Percentiles rank a stretch among this genome's conserved stretches.
phyloP scores from a whole-genome alignment of 192 early-diverging fungal genomes.

The Backusella circina region DNA sequence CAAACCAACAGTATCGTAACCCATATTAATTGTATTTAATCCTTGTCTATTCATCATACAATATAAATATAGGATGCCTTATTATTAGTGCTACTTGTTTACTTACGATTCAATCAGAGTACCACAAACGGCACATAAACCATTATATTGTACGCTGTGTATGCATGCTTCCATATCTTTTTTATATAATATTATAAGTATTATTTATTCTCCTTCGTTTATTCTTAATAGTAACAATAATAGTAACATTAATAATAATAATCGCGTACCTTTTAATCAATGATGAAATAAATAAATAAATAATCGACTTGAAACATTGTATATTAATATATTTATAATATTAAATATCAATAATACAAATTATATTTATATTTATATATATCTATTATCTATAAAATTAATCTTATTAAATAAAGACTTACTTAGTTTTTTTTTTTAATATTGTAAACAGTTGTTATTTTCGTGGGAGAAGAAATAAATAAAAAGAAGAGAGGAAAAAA shows the following conservation, averaged over 20 bases:
- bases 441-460: background rate
- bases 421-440: background rate
- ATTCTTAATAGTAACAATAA: too few relatives aligned
- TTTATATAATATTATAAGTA: background rate
- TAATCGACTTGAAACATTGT: background rate
- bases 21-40: conserved; percentile 57
- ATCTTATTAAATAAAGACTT: background rate
- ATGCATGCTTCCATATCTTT: conserved; percentile 53
- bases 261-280: background rate
- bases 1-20: conserved; percentile 68
- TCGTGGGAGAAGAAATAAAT: background rate
- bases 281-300: background rate
- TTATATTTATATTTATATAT: too few relatives aligned
- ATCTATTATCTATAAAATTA: too few relatives aligned
- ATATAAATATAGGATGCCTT: conserved; percentile 33
- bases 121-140: conserved; percentile 82
- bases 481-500: background rate
- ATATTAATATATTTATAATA: background rate
- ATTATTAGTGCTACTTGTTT: background rate
- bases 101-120: conserved; percentile 57
- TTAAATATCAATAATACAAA: too few relatives aligned
- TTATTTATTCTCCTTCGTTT: too few relatives aligned
- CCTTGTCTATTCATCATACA: background rate
- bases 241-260: background rate
- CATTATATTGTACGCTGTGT: conserved; percentile 72